These are phyloP conservation scores for Trichoderma atroviride DNA, from an alignment of 2,329 filamentous ascomycete species.

Conservation along the genomic window DNA sequence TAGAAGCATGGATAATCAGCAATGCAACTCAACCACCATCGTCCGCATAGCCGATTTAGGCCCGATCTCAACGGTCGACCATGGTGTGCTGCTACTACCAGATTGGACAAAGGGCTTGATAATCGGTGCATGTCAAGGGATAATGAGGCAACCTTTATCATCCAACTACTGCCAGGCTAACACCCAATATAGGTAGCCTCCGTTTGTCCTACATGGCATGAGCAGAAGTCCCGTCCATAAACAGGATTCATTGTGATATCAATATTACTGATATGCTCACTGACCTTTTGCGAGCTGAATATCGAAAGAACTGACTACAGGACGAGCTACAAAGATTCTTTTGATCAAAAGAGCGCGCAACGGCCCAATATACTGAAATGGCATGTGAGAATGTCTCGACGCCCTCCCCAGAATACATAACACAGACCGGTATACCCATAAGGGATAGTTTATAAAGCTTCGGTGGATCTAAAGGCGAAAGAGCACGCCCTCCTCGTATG, in stretches of 20 bases:
- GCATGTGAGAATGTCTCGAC: conserved; percentile 9
- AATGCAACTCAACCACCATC: background rate
- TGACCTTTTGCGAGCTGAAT: background rate
- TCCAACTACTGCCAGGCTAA: background rate
- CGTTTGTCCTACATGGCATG: background rate
- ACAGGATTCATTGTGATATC: background rate
- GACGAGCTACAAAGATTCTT: background rate
- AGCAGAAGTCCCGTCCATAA: background rate
- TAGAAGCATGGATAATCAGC: background rate
- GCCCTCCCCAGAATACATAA: background rate
- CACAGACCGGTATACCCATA: background rate
- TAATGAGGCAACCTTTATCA: background rate
- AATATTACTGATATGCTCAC: background rate
- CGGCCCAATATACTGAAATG: conserved; percentile 16
- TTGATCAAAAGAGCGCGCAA: background rate
- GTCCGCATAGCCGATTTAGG: background rate
- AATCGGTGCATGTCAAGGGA: background rate
- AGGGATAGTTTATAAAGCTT: background rate
- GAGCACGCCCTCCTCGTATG: background rate
- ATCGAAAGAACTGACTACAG: background rate
- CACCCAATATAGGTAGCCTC: background rate
- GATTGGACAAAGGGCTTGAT: background rate
- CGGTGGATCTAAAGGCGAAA: background rate
- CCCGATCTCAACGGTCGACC: background rate
- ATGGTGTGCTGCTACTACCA: background rate